A percentile compares a stretch with the other conserved stretches of the same genome.
Evolutionary conservation across 345 rosid species (phyloP).

Genomic region (Stellera chamaejasme): DNA sequence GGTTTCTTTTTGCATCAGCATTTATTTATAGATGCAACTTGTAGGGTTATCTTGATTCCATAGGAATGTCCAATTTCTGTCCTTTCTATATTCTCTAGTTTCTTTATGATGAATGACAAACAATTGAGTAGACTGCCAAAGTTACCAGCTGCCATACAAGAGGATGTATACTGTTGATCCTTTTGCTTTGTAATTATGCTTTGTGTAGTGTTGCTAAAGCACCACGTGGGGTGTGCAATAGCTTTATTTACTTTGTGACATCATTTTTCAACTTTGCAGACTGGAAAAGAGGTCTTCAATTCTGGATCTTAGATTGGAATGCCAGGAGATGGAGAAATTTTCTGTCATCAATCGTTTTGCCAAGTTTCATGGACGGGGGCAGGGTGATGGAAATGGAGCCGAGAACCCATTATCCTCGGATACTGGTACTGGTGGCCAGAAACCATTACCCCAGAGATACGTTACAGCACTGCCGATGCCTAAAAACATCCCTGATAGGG

Average conservation of each 20-base stretch:
- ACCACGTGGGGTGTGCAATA: background rate
- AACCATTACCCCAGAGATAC: constrained; percentile 68
- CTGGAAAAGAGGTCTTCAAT: constrained; percentile 57
- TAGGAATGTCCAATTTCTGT: no score
- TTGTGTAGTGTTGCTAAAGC: background rate
- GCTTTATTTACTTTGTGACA: constrained; percentile 1
- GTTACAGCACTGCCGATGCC: constrained; percentile 82
- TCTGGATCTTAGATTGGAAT: constrained; percentile 69
- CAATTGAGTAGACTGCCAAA: no score
- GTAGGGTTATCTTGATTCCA: no score
- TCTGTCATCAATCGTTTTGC: constrained; percentile 91
- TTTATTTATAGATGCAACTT: no score
- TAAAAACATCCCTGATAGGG: constrained; percentile 74
- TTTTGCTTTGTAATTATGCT: constrained; percentile 4
- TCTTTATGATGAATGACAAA: no score
- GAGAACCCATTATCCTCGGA: constrained; percentile 39
- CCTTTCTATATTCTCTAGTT: no score
- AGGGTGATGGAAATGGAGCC: constrained; percentile 34
- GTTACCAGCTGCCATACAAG: no score
- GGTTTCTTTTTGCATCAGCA: no score
- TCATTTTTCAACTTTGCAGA: constrained; percentile 33
- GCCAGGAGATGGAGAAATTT: constrained; percentile 70
- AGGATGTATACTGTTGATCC: background rate
- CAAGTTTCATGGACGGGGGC: constrained; percentile 68
- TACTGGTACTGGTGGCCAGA: constrained; percentile 30